Evolutionary conservation across 2,329 filamentous ascomycete genomes (phyloP).

Genomic region (Aaosphaeria pasadenensis): DNA sequence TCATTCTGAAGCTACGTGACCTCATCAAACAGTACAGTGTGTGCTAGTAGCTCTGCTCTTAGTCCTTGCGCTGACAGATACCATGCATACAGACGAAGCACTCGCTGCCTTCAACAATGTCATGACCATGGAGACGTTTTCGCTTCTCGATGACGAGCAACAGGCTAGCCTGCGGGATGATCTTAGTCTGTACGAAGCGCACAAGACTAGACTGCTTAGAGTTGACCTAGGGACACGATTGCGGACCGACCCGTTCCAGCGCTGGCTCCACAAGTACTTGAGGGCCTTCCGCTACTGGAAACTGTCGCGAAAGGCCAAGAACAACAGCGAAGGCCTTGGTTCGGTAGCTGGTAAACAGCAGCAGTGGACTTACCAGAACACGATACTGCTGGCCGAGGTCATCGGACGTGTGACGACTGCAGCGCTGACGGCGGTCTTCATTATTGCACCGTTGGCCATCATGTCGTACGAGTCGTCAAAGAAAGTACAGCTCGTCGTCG

Average conservation of each 20-base stretch:
- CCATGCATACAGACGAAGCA: slow-evolving; percentile 13
- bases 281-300: slow-evolving; percentile 11
- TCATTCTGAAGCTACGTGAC: slow-evolving; percentile 14
- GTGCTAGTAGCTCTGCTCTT: neutral
- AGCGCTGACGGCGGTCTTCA: slow-evolving; percentile 13
- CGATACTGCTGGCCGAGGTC: slow-evolving; percentile 15
- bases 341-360: slow-evolving; percentile 3
- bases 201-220: slow-evolving; percentile 34
- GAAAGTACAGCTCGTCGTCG: slow-evolving; percentile 10
- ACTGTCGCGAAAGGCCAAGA: slow-evolving; percentile 8
- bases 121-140: slow-evolving; percentile 24
- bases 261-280: slow-evolving; percentile 13
- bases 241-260: slow-evolving; percentile 13
- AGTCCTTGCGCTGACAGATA: neutral
- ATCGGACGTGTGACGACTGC: slow-evolving; percentile 14
- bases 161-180: slow-evolving; percentile 17
- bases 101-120: slow-evolving; percentile 18
- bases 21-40: slow-evolving; percentile 17
- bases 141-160: slow-evolving; percentile 17
- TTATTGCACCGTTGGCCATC: slow-evolving; percentile 16
- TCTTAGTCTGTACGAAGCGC: slow-evolving; percentile 26
- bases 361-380: slow-evolving; percentile 18
- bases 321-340: slow-evolving; percentile 5
- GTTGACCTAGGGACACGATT: slow-evolving; percentile 24
- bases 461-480: slow-evolving; percentile 13